Evolutionary conservation across 2,329 filamentous ascomycete species (phyloP).

Genomic region (Aspergillus proliferans): DNA sequence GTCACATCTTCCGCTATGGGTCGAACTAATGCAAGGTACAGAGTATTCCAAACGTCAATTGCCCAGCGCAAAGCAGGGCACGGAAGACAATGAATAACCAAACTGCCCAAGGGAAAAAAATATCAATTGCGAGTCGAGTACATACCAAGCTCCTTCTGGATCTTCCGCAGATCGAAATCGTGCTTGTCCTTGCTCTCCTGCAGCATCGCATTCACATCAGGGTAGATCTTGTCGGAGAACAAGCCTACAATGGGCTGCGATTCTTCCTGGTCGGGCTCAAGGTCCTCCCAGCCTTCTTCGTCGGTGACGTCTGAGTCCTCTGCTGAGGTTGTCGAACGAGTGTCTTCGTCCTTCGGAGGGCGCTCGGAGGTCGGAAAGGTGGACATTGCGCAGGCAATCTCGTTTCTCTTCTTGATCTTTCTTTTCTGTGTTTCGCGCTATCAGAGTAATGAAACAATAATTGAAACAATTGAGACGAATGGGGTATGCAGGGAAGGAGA

Average conservation of each 20-base stretch:
- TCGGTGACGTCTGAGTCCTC: constrained; percentile 42
- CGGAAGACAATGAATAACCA: constrained; percentile 4
- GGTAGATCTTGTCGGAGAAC: constrained; percentile 61
- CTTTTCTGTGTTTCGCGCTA: too few relatives aligned
- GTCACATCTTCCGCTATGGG: neutral
- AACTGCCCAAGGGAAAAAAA: constrained; percentile 4
- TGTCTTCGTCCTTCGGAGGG: constrained; percentile 17
- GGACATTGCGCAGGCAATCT: constrained; percentile 18
- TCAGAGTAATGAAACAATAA: too few relatives aligned
- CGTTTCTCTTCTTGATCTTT: neutral
- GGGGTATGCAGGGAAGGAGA: neutral
- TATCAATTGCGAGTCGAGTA: constrained; percentile 12
- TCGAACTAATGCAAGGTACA: neutral
- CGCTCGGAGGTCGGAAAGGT: constrained; percentile 18
- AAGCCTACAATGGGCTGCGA: constrained; percentile 61
- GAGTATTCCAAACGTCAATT: constrained; percentile 6
- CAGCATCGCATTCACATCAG: constrained; percentile 60
- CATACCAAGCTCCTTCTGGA: constrained; percentile 48
- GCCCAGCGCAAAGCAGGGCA: constrained; percentile 3
- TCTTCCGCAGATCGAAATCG: constrained; percentile 60
- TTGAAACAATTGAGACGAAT: neutral
- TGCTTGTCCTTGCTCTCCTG: constrained; percentile 61
- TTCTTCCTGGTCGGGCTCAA: constrained; percentile 55
- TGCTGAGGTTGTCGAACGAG: constrained; percentile 29
- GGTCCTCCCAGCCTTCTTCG: constrained; percentile 53